A percentile compares a stretch with the other conserved stretches of the same genome.
phyloP scores from a whole-genome alignment of 2,329 filamentous ascomycete species.

The Eutypa lata region DNA sequence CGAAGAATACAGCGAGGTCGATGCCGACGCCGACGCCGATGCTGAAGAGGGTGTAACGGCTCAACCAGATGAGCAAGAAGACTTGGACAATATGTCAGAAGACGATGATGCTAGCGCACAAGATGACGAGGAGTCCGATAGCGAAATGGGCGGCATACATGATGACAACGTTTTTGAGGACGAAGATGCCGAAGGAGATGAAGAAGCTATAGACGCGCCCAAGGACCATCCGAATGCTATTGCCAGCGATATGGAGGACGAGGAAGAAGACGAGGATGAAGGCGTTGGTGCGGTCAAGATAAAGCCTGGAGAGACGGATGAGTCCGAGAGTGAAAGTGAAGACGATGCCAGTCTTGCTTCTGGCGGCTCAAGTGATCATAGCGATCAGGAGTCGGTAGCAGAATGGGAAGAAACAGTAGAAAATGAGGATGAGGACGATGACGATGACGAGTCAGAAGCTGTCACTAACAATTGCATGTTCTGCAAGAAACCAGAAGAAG shows the following conservation, averaged over 20 bases:
- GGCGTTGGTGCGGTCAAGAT: constrained; percentile 57
- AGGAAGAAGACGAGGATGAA: constrained; percentile 47
- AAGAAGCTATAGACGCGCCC: constrained; percentile 26
- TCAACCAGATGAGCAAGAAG: constrained; percentile 10
- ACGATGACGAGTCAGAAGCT: constrained; percentile 31
- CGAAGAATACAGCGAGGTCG: constrained; percentile 12
- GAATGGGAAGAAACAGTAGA: constrained; percentile 28
- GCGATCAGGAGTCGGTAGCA: constrained; percentile 24
- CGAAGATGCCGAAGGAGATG: constrained; percentile 41
- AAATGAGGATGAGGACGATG: constrained; percentile 30
- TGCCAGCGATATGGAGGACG: constrained; percentile 22
- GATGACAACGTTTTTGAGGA: constrained; percentile 37
- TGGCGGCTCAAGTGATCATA: constrained; percentile 17
- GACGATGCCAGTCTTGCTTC: constrained; percentile 25
- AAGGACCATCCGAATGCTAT: constrained; percentile 13
- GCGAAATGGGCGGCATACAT: constrained; percentile 30
- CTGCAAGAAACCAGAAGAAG: constrained; percentile 34
- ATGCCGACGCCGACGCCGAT: constrained; percentile 22
- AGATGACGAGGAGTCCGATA: constrained; percentile 16
- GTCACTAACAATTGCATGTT: constrained; percentile 20
- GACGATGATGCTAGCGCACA: constrained; percentile 25
- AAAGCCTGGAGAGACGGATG: constrained; percentile 48
- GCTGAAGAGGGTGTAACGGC: constrained; percentile 6
- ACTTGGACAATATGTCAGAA: constrained; percentile 17
- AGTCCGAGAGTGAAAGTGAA: constrained; percentile 38